phyloP scores from a whole-genome alignment of 306 rosid genomes.

The Medicago ruthenica region DNA sequence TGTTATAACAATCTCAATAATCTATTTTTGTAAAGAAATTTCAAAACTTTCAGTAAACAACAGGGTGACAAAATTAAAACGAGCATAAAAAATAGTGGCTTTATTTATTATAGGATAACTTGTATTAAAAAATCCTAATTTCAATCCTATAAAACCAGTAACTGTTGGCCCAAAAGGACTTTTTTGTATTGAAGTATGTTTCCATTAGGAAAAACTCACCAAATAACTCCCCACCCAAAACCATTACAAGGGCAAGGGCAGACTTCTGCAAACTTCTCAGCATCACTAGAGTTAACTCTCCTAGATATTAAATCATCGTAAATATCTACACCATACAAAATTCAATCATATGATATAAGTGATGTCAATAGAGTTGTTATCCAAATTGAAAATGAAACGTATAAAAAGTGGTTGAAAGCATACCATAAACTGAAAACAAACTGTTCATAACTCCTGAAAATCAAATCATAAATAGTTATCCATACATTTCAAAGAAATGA shows the following conservation, averaged over 20 bases:
- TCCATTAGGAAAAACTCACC: conserved; percentile 58
- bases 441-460: conserved; percentile 99
- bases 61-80: conserved; percentile 6
- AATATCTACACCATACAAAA: conserved; percentile 59
- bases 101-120: background rate
- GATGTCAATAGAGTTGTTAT: conserved; percentile 21
- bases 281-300: conserved; percentile 94
- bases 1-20: too few species aligned
- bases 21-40: too few species aligned
- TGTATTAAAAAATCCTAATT: conserved; percentile 2
- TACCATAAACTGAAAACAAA: conserved; percentile 96
- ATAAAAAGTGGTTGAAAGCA: conserved; percentile 35
- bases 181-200: conserved; percentile 28
- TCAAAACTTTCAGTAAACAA: background rate
- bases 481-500: conserved; percentile 27
- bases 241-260: conserved; percentile 98
- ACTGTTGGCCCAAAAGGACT: background rate
- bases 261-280: conserved; percentile 95
- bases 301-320: conserved; percentile 94
- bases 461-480: conserved; percentile 44
- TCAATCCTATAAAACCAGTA: conserved; percentile 23
- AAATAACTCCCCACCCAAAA: conserved; percentile 91
- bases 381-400: conserved; percentile 17
- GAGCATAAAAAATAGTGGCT: background rate
- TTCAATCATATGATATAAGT: conserved; percentile 18